Percentiles rank a stretch among this genome's conserved stretches.
Conservation (phyloP, 2,329 filamentous ascomycete genomes). For the Huntiella moniliformis region DNA sequence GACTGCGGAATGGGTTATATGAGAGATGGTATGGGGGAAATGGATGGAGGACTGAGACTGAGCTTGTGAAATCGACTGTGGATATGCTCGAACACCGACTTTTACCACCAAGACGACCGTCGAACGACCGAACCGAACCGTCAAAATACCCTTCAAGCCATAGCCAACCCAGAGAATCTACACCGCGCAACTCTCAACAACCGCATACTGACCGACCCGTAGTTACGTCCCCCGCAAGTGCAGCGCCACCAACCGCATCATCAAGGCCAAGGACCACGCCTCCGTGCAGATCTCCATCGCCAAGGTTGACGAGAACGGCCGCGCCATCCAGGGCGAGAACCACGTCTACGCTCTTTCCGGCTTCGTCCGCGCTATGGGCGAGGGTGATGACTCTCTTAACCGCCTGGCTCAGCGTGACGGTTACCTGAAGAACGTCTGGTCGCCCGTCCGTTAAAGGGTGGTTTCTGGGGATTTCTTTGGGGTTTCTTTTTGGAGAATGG, state of each 20-base stretch:
- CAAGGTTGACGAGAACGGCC: slow-evolving; percentile 98
- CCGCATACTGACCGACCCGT: slow-evolving; percentile 10
- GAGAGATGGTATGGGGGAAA: no score
- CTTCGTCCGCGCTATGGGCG: slow-evolving; percentile 93
- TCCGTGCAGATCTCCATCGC: slow-evolving; percentile 92
- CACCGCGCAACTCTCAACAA: no score
- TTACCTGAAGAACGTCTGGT: slow-evolving; percentile 94
- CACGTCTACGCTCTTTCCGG: slow-evolving; percentile 94
- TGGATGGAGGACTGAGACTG: no score
- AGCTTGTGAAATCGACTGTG: no score
- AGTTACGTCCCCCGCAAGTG: slow-evolving; percentile 98
- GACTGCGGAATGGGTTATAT: no score
- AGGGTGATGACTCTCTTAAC: slow-evolving; percentile 95
- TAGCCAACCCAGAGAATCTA: no score
- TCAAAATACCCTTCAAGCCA: not conserved
- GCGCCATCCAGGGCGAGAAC: slow-evolving; percentile 84
- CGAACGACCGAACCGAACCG: not conserved
- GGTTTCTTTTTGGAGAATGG: slow-evolving; percentile 11
- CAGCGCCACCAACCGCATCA: slow-evolving; percentile 98
- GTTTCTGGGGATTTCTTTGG: slow-evolving; percentile 4
- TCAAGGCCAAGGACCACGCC: slow-evolving; percentile 99
- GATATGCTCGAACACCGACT: not conserved
- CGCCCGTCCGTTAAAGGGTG: slow-evolving; percentile 40
- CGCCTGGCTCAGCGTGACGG: slow-evolving; percentile 88
- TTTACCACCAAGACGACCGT: not conserved